Evolutionary conservation across 495 filamentous ascomycete species (phyloP).

Genomic region (Talaromyces stipitatus): DNA sequence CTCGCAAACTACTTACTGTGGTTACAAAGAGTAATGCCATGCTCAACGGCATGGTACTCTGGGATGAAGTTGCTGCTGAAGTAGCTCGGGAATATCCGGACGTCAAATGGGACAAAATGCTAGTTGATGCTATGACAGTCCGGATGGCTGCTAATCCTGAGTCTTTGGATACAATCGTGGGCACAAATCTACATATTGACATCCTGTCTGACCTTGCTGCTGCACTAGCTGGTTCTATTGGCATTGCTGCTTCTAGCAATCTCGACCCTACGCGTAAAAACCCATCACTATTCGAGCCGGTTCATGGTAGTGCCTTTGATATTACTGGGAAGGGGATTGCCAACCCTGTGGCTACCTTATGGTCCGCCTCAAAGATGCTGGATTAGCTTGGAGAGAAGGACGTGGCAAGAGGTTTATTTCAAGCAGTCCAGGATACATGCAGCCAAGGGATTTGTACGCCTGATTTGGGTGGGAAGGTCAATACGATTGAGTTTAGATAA

Average conservation of each 20-base stretch:
- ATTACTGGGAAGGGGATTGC: conserved; percentile 66
- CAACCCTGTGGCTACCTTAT: conserved; percentile 65
- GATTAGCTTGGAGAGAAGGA: conserved; percentile 52
- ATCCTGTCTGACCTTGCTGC: conserved; percentile 53
- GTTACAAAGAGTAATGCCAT: conserved; percentile 55
- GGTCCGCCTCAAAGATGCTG: conserved; percentile 63
- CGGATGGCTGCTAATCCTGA: conserved; percentile 49
- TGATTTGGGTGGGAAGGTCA: conserved; percentile 50
- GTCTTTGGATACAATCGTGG: conserved; percentile 48
- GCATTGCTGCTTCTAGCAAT: conserved; percentile 55
- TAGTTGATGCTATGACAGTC: conserved; percentile 53
- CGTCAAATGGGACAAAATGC: conserved; percentile 49
- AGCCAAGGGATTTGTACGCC: conserved; percentile 50
- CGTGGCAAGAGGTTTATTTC: conserved; percentile 48
- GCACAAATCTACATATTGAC: conserved; percentile 50
- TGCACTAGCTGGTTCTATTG: conserved; percentile 47
- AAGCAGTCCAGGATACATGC: conserved; percentile 52
- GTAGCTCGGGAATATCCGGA: conserved; percentile 44
- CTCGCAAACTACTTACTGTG: conserved; percentile 44
- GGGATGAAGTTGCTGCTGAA: conserved; percentile 44
- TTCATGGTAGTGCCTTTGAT: conserved; percentile 62
- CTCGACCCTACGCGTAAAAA: conserved; percentile 53
- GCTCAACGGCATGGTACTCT: conserved; percentile 50
- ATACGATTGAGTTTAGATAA: conserved; percentile 52
- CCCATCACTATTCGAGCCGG: conserved; percentile 62